phyloP scores from a whole-genome alignment of 768 basidiomycete genomes.

The Psilocybe azurescens region DNA sequence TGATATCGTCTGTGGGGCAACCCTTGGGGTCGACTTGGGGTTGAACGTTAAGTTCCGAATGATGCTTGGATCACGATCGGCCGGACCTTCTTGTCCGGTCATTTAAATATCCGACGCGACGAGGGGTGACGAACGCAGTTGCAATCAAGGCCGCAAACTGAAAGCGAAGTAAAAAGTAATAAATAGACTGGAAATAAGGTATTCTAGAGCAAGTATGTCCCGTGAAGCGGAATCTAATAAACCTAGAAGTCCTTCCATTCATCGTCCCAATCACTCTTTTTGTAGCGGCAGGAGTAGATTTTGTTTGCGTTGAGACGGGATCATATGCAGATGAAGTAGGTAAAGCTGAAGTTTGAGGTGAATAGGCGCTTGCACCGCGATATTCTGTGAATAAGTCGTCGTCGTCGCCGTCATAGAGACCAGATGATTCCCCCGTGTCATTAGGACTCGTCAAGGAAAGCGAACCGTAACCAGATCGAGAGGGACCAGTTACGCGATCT shows the following conservation, averaged over 20 bases:
- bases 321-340: not conserved
- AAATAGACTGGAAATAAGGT: conserved; percentile 9
- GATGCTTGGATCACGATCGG: conserved; percentile 38
- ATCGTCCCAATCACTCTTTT: conserved; percentile 73
- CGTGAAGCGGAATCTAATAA: not conserved
- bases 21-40: not conserved
- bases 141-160: too few relatives aligned
- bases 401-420: conserved; percentile 70
- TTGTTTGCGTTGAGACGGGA: conserved; percentile 12
- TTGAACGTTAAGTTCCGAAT: conserved; percentile 16
- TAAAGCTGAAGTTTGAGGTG: conserved; percentile 24
- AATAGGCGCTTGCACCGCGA: conserved; percentile 23
- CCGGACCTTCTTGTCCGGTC: conserved; percentile 33
- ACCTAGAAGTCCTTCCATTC: conserved; percentile 85
- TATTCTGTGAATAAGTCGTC: conserved; percentile 69
- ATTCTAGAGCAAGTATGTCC: not conserved
- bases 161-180: not conserved
- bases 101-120: not conserved
- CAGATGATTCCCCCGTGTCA: conserved; percentile 61
- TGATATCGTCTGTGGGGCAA: not conserved
- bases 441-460: conserved; percentile 43
- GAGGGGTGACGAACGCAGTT: not conserved
- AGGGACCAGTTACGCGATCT: conserved; percentile 61
- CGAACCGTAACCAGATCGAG: conserved; percentile 54
- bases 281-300: conserved; percentile 35